Evolutionary conservation across 169 alveolate species (phyloP), one percentile per base, ranked within the genome.

Genomic region (Theileria annulata): DNA sequence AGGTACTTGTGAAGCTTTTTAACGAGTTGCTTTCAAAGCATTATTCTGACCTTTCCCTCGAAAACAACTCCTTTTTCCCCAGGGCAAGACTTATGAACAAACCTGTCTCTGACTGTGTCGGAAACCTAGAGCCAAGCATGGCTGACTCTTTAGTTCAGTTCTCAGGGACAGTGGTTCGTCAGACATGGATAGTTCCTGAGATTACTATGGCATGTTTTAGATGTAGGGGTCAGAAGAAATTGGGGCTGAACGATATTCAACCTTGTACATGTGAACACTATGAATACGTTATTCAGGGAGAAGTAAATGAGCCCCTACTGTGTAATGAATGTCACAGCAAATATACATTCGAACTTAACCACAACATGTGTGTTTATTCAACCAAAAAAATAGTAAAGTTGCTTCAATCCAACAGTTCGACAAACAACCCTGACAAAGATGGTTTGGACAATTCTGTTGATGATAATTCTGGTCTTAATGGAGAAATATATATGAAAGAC

Each of bases 121-220:
- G 93, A 75, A 84, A 85, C 59, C 72, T 93, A 25, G 94, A 93
- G 51, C 96, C 96, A 15, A 75, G 77, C 19, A 93, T 91, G 59
- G 91, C 92, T 51, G 94, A 92, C 82, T 87, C 94, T 27, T 77
- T 97, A 54, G 95, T 98, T 6, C 93, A 98, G n/a, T 89, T 98
- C n/a, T 90, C 92, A 63, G 99, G 99, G 42, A 95, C 97, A 13
- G 98, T 98, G 3, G 96, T 96, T 47, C 94, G 99, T 70, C 92
- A 95, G 54, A 94, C 99, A 12, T 98, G 96, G 75, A 91, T 98
- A 25, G 91, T 96, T 42, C 99, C 99, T 8, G 99, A 97, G 88
- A 98, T 98, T 99, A 95, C 97, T 31, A 95, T 94, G 90, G 99
- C 99, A 0, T 96, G 95, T 27, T 98, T 98, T 85, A 92, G 95